Conservation (phyloP, 73 alveolate species). For the Paramecium primaurelia region DNA sequence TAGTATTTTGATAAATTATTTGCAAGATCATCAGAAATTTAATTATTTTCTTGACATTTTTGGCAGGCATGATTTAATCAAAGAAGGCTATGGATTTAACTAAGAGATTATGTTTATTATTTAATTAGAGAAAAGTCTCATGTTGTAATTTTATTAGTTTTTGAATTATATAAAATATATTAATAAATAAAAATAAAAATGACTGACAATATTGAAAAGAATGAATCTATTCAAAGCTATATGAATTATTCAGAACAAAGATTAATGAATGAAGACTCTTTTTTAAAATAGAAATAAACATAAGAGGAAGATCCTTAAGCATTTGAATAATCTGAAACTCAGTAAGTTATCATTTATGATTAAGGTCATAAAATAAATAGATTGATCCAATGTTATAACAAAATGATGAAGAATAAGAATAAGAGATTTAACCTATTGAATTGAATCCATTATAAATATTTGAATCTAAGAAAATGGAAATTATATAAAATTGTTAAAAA, state of each 20-base stretch:
- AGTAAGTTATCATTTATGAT: not conserved
- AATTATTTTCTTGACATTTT: not conserved
- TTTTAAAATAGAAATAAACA: not conserved
- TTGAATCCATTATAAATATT: not conserved
- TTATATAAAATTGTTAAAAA: not conserved
- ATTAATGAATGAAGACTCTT: not conserved
- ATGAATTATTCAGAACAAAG: conserved; percentile 30
- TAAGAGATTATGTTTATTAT: conserved; percentile 15
- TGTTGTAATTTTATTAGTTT: conserved; percentile 33
- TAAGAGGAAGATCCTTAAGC: not conserved
- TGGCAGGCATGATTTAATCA: conserved; percentile 28
- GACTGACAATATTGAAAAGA: conserved; percentile 12
- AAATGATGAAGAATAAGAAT: not conserved
- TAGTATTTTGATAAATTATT: not conserved
- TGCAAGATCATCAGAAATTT: conserved; percentile 25
- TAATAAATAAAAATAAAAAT: not conserved
- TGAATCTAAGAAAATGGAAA: not conserved
- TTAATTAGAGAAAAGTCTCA: not conserved
- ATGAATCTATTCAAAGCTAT: conserved; percentile 20
- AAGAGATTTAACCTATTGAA: conserved; percentile 8
- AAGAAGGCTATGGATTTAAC: conserved; percentile 49
- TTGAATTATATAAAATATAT: not conserved
- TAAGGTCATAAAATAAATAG: not conserved
- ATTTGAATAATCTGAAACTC: not conserved
- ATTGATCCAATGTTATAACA: not conserved